Base-by-base conservation (phyloP, 345 rosid genomes). In the Arabidopsis suecica region DNA sequence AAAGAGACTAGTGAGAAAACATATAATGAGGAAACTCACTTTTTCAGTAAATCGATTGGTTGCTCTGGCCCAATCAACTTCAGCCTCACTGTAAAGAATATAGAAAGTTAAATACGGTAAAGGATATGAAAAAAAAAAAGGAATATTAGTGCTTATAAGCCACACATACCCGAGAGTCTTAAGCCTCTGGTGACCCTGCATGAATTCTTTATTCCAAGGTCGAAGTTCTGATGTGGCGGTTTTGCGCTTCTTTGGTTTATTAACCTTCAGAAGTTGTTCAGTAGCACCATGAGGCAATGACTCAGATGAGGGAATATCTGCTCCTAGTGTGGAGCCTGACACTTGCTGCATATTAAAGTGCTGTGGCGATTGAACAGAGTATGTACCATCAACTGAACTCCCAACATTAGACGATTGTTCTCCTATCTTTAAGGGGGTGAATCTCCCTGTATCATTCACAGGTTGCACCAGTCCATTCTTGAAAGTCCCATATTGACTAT, bases 181-280 rank as follows among this genome's bases (percentile, higher is more conserved):
- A 77, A 85, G 87, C 77, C 82, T 83, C 49, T 45, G 78, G 28
- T 76, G 70, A 65, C 78, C 82, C 47, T 74, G 79, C 28, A 44
- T 38, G 62, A 89, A 70, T 84, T 89, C 93, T 82, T 83, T 84
- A 78, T 89, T 85, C 97, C 93, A 90, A 1, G 96, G 81, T 18
- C 80, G 68, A 80, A 78, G 78, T 71, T 82, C 90, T 68, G 84
- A 74, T 30, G 82, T 81, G 68, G 84, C 55, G 38, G 62, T 83
- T 85, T 84, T 95, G 48, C 96, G 97, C 87, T 92, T 95, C 77
- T 83, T 88, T 41, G 80, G 76, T 67, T 83, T 85, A 74, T 37
- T 60, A 60, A 50, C 71, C 25, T 48, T 66, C 56, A 37, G 60
- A 78, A 30, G 70, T 37, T 64, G 67, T 71, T 78, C 82, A 44